Base-by-base conservation (phyloP, 2,329 filamentous ascomycete species). In the Bipolaris cookei region DNA sequence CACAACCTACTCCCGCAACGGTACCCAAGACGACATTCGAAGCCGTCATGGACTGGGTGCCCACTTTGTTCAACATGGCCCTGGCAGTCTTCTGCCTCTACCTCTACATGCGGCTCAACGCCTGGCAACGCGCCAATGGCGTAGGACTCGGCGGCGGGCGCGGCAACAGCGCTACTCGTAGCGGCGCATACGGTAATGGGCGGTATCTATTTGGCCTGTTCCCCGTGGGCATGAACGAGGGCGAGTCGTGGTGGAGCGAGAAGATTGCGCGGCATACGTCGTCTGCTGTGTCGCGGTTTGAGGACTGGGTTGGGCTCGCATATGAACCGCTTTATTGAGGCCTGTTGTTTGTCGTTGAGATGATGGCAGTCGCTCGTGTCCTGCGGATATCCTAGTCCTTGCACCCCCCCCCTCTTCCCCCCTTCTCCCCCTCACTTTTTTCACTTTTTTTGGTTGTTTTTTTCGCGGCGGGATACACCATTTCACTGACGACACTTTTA, bases 221-320 rank as follows among this genome's bases (percentile, higher is more conserved):
- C 23, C 65, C 65, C 16, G 11, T 69, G 23, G 66, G 56, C 34
- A 63, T 65, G 61, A 51, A 63, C 20, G 56, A 62, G 25, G 64
- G 64, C 39, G 47, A 58, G 39, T 59, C 51, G 11, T 51, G 52
- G 48, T 53, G 52, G 20, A 46, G 54, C 3, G 62, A 66, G 52
- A 41, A 51, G 37, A 28, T 66, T 49, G 54, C 59, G 16, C 51
- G 56, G n/a, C 44, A 37, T 23, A 51, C 55, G 34, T 56, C 61
- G 25, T 41, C 37, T 10, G 59, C 52, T 2, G 57, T 68, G 6
- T 54, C 45, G 6, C 28, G 45, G 10, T 20, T 65, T 20, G 64
- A 67, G 25, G 35, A 48, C 4, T 67, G 61, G 61, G 59, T 51
- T 49, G 64, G 61, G 4, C 30, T 56, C 11, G 42, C 48, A 1